phyloP scores from a whole-genome alignment of 306 rosid genomes.

The Elaeagnus macrophylla region DNA sequence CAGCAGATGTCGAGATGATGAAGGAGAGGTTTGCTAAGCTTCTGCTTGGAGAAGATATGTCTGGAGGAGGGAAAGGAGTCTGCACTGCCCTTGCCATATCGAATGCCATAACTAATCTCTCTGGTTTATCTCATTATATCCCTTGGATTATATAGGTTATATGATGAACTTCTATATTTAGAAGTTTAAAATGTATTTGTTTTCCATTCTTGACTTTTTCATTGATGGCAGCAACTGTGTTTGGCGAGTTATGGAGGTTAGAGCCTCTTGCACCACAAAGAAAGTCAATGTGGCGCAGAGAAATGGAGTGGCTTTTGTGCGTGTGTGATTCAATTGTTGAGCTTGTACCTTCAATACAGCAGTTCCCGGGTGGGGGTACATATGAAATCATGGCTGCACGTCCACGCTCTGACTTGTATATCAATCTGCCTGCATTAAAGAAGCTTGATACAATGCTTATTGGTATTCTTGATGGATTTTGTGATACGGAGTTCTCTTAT shows the following conservation, averaged over 20 bases:
- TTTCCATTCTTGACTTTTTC: constrained; percentile 9
- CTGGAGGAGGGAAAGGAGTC: constrained; percentile 99
- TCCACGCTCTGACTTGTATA: constrained; percentile 70
- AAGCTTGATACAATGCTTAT: constrained; percentile 83
- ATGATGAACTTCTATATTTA: neutral
- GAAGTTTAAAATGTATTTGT: neutral
- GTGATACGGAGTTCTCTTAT: constrained; percentile 62
- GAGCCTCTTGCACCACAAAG: constrained; percentile 74
- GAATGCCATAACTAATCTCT: constrained; percentile 86
- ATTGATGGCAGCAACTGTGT: constrained; percentile 64
- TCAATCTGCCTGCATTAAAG: constrained; percentile 80
- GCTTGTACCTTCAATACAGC: constrained; percentile 78
- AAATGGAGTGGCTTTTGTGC: constrained; percentile 83
- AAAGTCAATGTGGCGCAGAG: constrained; percentile 82
- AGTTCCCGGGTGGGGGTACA: constrained; percentile 83
- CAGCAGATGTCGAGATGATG: constrained; percentile 80
- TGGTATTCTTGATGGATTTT: constrained; percentile 76
- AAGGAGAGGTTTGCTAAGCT: constrained; percentile 89
- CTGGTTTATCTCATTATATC: constrained; percentile 41
- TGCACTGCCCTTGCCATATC: constrained; percentile 94
- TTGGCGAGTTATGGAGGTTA: constrained; percentile 88
- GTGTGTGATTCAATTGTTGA: constrained; percentile 88
- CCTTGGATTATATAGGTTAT: neutral
- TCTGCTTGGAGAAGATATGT: constrained; percentile 91
- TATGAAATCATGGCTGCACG: constrained; percentile 77